Conservation (phyloP, 495 filamentous ascomycete species). For the Penicillium robsamsonii region DNA sequence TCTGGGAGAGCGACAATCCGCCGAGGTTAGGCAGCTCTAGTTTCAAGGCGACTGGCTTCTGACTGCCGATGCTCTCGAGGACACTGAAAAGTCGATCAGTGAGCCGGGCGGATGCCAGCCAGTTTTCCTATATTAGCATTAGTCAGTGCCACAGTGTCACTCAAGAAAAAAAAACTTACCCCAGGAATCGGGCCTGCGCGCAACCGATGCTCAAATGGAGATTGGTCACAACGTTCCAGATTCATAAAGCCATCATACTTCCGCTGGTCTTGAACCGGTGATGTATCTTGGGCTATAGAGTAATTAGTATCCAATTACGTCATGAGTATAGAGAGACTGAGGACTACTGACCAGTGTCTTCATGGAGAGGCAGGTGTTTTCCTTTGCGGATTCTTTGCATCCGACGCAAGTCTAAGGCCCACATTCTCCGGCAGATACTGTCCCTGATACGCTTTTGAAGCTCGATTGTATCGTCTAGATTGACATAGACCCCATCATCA, state of each 20-base stretch:
- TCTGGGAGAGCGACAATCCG: conserved; percentile 21
- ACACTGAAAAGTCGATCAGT: conserved; percentile 39
- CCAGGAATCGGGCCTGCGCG: conserved; percentile 41
- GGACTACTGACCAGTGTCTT: conserved; percentile 37
- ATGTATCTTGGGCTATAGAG: conserved; percentile 31
- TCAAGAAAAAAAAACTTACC: conserved; percentile 24
- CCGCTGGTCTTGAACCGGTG: conserved; percentile 33
- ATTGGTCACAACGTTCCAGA: conserved; percentile 39
- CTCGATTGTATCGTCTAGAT: conserved; percentile 42
- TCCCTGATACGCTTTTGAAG: conserved; percentile 36
- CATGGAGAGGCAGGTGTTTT: conserved; percentile 33
- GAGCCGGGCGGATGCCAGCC: conserved; percentile 37
- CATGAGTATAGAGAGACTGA: not conserved
- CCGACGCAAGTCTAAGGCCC: conserved; percentile 40
- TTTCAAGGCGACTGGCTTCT: conserved; percentile 33
- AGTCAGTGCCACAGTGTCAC: not conserved
- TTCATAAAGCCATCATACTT: conserved; percentile 45
- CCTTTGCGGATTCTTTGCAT: conserved; percentile 43
- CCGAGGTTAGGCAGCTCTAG: conserved; percentile 32
- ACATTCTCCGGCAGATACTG: conserved; percentile 44
- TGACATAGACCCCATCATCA: conserved; percentile 40
- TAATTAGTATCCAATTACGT: conserved; percentile 8
- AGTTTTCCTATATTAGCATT: conserved; percentile 31
- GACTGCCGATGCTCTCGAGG: conserved; percentile 32
- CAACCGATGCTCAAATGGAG: conserved; percentile 42